Base-by-base conservation (phyloP, 306 rosid genomes). In the Delonix regia region DNA sequence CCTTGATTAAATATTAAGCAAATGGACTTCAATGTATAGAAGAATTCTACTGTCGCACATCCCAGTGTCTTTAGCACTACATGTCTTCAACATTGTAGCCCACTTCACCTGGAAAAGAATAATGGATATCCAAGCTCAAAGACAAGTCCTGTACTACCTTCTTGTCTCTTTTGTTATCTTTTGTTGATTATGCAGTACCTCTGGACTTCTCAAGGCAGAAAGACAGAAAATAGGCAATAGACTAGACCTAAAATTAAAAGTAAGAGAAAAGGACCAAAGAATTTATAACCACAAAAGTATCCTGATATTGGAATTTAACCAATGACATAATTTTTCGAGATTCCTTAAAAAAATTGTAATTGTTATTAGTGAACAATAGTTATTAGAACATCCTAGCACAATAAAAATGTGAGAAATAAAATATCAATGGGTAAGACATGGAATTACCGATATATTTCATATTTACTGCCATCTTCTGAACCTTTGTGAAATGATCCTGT, bases 361-460 rank as follows among this genome's bases (percentile, higher is more conserved):
- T 84, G 60, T 25, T 41, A 18, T 36, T 45, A 51, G 52, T 8
- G 77, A 49, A 68, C 16, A 38, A 47, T 47, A 22, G 8, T 71
- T 77, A 34, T 39, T 22, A 24, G 33, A 28, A 34, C 30, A 39
- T 61, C 48, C 36, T 42, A 28, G 11, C 70, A 71, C 21, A 34
- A 62, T 47, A 41, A 45, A 48, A 66, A 60, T 11, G 52, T 7
- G 13, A 48, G 70, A 66, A 55, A 33, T 0, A 66, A 63, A 42
- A 27, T 3, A 60, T 55, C 10, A 13, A 19, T n/a, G 15, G 56
- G 5, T 56, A 60, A 64, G 28, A 53, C 48, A 51, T 16, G 60
- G 78, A 73, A 14, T 12, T 92, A 95, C 99, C 99, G 87, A 95
- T 95, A 80, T 91, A 92, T 82, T 95, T 95, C 95, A 89, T 89